These are phyloP conservation scores for Delonix regia DNA, from an alignment of 306 rosid species.

Conservation along the genomic window DNA sequence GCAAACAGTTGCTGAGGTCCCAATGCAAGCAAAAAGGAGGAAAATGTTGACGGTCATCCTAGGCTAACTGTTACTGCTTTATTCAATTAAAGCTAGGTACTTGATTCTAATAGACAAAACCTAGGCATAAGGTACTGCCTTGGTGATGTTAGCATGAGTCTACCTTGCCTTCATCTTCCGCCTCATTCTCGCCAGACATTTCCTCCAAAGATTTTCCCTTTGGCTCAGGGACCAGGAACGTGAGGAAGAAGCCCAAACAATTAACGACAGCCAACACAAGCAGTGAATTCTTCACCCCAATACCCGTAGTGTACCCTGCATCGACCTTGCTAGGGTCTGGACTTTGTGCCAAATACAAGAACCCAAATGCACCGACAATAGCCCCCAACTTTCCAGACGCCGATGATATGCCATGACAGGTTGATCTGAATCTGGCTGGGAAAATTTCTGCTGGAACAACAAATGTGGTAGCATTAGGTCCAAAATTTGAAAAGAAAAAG, in stretches of 20 bases:
- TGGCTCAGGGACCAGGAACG: conserved; percentile 80
- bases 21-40: background rate
- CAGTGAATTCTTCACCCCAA: conserved; percentile 70
- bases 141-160: conserved; percentile 34
- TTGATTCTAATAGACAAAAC: background rate
- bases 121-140: conserved; percentile 55
- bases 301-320: conserved; percentile 87
- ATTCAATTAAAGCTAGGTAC: background rate
- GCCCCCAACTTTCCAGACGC: conserved; percentile 80
- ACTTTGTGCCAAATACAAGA: conserved; percentile 83
- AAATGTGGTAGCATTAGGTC: conserved; percentile 85
- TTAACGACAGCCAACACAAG: conserved; percentile 59
- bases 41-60: background rate
- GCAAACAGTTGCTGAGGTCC: background rate
- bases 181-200: conserved; percentile 86
- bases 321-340: conserved; percentile 61
- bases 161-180: conserved; percentile 34
- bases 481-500: conserved; percentile 80
- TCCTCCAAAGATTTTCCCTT: conserved; percentile 83
- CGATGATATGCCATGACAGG: conserved; percentile 82
- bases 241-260: conserved; percentile 57
- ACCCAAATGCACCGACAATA: conserved; percentile 81
- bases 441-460: conserved; percentile 86
- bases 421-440: conserved; percentile 69
- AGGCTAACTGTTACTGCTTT: conserved; percentile 15